Evolutionary conservation across 1,284 basidiomycete genomes (phyloP).

Genomic region (Cutaneotrichosporon sp.): DNA sequence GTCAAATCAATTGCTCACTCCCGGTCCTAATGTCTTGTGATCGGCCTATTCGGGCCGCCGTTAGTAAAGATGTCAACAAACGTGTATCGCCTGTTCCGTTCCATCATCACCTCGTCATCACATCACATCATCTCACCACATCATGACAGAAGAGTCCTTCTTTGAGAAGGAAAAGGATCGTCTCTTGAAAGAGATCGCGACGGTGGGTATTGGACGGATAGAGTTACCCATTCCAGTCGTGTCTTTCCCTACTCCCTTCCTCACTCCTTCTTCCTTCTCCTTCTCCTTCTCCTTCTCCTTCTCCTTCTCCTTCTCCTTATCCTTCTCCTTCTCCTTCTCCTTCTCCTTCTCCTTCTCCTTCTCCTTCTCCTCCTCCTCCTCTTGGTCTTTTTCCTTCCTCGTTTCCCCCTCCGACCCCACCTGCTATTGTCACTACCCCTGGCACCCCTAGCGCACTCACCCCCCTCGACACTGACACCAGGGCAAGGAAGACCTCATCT

Average conservation of each 20-base stretch:
- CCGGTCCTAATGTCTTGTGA: neutral
- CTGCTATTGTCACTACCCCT: too few species aligned
- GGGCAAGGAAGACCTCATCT: slow-evolving; percentile 87
- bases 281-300: neutral
- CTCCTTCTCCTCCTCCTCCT: neutral
- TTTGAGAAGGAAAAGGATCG: slow-evolving; percentile 51
- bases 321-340: too few species aligned
- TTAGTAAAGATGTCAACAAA: neutral
- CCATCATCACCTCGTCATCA: too few species aligned
- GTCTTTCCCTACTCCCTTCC: neutral
- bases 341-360: neutral
- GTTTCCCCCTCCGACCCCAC: neutral
- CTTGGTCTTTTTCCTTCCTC: neutral
- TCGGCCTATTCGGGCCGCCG: neutral
- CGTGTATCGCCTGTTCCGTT: neutral
- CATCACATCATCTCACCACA: too few species aligned
- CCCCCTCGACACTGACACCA: slow-evolving; percentile 45
- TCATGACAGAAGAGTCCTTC: slow-evolving; percentile 30
- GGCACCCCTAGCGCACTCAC: too few species aligned
- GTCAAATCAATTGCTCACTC: neutral
- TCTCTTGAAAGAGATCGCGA: slow-evolving; percentile 50
- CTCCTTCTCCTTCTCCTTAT: too few species aligned
- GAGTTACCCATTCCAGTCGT: neutral
- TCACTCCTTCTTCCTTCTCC: neutral
- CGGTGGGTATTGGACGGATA: slow-evolving; percentile 32